Evolutionary conservation across 2,329 filamentous ascomycete species (phyloP), one percentile per base, ranked within the genome.

Genomic region (Blumeriella jaapii): DNA sequence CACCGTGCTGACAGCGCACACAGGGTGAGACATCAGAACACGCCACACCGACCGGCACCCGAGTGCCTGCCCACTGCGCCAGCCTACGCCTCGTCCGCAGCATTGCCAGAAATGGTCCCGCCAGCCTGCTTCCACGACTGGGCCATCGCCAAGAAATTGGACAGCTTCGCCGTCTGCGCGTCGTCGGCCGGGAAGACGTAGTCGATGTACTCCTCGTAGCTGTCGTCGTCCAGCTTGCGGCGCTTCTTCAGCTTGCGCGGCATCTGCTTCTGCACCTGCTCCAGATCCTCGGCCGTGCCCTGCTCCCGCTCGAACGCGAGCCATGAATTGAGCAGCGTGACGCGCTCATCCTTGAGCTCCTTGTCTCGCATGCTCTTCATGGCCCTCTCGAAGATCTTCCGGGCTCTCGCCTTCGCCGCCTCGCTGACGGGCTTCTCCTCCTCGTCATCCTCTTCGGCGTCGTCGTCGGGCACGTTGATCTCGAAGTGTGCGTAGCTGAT

Each of bases 401-500:
- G 76, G 3, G 89, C 87, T 29, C 87, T 76, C 10, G 63, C 61
- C 64, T 93, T 95, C 46, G 89, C 86, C 40, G 78, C 78, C 14
- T 91, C 84, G 59, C 80, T 85, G 53, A 93, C 71, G 2, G 68
- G 71, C 29, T 71, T 69, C 61, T 78, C 62, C 13, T 71, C 64
- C 3, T 70, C 65, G 8, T 64, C 62, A 3, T 61, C 63, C 8
- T 68, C 77, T 26, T 80, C 73, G 34, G 74, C 74, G 13, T 72
- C 67, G 9, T 66, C 71, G 38, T 93, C 86, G 28, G 86, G 85
- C 0, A 94, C 78, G 57, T 91, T 89, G 64, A 96, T 84, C 61
- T 98, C 91, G 55, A 98, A 96, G 58, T 93, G 83, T n/a, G 91
- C 91, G 61, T 89, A 98, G 58, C 83, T 89, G 59, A 91, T 93